Percentiles rank a stretch among this genome's conserved stretches.
These are phyloP conservation scores for Magnusiomyces paraingens DNA, from an alignment of 1,139 yeast genomes.

Conservation along the genomic window DNA sequence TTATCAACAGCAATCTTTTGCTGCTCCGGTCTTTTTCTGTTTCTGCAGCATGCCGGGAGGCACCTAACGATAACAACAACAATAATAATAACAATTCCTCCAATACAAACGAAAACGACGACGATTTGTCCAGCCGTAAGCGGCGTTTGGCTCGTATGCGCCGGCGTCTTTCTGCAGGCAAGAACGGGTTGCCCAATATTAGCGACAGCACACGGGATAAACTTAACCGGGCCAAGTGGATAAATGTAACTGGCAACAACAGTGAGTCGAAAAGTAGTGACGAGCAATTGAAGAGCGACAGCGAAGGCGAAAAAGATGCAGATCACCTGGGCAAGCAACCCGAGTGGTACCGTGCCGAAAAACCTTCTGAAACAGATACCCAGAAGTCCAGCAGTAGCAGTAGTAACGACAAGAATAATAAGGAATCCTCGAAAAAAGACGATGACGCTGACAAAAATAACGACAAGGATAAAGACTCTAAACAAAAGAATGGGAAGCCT, in stretches of 20 bases:
- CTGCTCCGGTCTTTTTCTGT: neutral
- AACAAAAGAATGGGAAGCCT: conserved; percentile 9
- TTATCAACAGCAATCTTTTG: neutral
- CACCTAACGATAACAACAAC: too few species aligned
- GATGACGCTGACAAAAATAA: neutral
- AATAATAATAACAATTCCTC: neutral
- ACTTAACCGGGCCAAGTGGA: neutral
- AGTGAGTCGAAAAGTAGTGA: neutral
- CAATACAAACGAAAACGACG: neutral
- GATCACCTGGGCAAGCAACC: neutral
- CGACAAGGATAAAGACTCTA: conserved; percentile 4
- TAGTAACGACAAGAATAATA: neutral
- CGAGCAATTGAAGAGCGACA: neutral
- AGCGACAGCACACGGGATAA: neutral
- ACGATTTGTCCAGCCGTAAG: neutral
- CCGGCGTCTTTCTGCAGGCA: neutral
- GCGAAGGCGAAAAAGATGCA: neutral
- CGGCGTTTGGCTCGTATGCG: neutral
- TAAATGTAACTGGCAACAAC: neutral
- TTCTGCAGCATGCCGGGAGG: neutral
- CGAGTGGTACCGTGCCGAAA: neutral
- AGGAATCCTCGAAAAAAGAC: conserved; percentile 2
- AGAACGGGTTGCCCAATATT: neutral
- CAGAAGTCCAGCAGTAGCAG: neutral
- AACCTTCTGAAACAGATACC: neutral